Evolutionary conservation across 257 asterid genomes (phyloP).

Genomic region (Salvia splendens): DNA sequence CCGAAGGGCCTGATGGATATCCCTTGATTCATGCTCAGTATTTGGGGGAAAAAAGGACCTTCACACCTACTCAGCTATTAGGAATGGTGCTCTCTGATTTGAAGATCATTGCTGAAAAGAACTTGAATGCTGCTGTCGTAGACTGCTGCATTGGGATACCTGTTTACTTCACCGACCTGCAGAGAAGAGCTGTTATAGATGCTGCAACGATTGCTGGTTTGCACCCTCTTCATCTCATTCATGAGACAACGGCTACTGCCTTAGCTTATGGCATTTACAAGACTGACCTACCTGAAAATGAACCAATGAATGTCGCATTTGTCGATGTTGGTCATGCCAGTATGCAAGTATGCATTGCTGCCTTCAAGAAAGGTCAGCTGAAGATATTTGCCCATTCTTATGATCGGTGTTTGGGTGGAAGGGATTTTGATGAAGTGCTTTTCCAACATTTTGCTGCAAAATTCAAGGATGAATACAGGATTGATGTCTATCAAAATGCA

Average conservation of each 20-base stretch:
- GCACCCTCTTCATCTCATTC: conserved; percentile 83
- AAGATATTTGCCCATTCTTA: conserved; percentile 78
- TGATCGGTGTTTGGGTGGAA: conserved; percentile 80
- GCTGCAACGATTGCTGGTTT: conserved; percentile 92
- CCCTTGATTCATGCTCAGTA: conserved; percentile 75
- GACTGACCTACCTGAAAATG: conserved; percentile 83
- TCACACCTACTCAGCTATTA: conserved; percentile 81
- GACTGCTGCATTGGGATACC: conserved; percentile 96
- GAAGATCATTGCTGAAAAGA: conserved; percentile 82
- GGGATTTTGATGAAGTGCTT: conserved; percentile 87
- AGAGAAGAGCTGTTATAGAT: conserved; percentile 86
- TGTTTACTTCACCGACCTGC: conserved; percentile 81
- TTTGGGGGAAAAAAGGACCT: conserved; percentile 72
- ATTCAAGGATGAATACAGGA: conserved; percentile 81
- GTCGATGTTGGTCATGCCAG: conserved; percentile 83
- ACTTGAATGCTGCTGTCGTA: conserved; percentile 75
- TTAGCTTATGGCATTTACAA: conserved; percentile 90
- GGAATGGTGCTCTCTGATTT: conserved; percentile 82
- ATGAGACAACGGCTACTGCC: conserved; percentile 95
- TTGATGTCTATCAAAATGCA: conserved; percentile 82
- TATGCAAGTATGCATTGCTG: conserved; percentile 81
- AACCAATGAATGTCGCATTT: conserved; percentile 71
- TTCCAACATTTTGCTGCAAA: conserved; percentile 85
- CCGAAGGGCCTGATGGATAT: conserved; percentile 90
- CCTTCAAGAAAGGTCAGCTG: conserved; percentile 85